Conservation (phyloP, 805 yeast genomes). For the Metschnikowia santaceciliae region DNA sequence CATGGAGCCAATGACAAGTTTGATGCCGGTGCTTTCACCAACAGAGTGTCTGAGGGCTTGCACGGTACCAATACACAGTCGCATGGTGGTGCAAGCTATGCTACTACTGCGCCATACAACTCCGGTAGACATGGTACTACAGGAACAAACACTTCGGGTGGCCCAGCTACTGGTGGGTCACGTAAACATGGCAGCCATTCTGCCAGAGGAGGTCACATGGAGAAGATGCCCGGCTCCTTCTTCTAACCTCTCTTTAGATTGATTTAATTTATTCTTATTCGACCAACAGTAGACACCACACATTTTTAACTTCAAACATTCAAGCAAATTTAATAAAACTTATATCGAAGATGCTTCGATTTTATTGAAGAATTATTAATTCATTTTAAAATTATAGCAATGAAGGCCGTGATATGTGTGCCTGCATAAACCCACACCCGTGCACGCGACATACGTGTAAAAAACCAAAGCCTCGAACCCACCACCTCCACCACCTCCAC, state of each 20-base stretch:
- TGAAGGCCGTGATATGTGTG: too few species aligned
- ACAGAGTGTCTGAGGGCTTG: not conserved
- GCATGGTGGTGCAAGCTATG: not conserved
- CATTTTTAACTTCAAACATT: not conserved
- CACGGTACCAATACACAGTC: not conserved
- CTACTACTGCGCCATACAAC: not conserved
- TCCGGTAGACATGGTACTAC: not conserved
- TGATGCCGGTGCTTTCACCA: not conserved
- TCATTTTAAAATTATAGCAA: too few species aligned
- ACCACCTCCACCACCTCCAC: not conserved
- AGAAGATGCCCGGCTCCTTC: slow-evolving; percentile 12
- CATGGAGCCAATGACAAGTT: not conserved
- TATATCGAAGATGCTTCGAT: too few species aligned
- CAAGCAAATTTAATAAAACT: not conserved
- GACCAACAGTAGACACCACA: not conserved
- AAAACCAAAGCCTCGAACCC: not conserved
- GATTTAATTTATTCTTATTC: not conserved
- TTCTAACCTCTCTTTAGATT: not conserved
- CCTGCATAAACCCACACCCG: not conserved
- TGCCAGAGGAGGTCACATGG: not conserved
- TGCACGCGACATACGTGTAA: slow-evolving; percentile 4
- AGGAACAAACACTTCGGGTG: not conserved
- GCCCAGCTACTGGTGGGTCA: not conserved
- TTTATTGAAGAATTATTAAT: too few species aligned
- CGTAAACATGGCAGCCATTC: not conserved